Evolutionary conservation across 306 rosid species (phyloP).

Genomic region (Purshia tridentata): DNA sequence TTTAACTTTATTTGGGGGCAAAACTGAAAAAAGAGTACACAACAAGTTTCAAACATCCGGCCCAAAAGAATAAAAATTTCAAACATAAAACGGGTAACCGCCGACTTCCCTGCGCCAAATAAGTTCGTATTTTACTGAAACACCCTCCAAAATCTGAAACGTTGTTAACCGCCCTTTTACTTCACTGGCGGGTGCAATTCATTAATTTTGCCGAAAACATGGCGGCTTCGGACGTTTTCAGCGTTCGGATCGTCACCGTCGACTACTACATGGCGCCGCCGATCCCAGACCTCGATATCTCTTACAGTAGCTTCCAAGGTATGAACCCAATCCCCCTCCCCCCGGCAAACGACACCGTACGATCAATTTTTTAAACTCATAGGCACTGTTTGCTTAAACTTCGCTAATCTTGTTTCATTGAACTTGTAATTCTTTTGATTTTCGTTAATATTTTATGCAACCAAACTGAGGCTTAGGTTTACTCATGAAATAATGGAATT

Average conservation of each 20-base stretch:
- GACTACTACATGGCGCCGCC: slow-evolving; percentile 82
- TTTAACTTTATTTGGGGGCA: too few relatives aligned
- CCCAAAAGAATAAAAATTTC: background rate
- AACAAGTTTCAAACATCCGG: background rate
- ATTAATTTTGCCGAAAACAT: slow-evolving; percentile 23
- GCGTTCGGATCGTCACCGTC: slow-evolving; percentile 74
- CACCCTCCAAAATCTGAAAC: background rate
- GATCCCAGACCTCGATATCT: slow-evolving; percentile 58
- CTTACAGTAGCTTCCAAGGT: slow-evolving; percentile 91
- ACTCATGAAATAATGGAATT: background rate
- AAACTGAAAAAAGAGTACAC: background rate
- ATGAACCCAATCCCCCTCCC: background rate
- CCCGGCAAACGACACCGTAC: background rate
- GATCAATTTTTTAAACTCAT: background rate
- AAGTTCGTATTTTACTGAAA: too few relatives aligned
- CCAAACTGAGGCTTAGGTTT: background rate
- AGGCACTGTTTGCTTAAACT: background rate
- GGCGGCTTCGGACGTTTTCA: slow-evolving; percentile 46
- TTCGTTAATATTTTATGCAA: background rate
- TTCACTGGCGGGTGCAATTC: slow-evolving; percentile 1
- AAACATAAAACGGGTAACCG: slow-evolving; percentile 13
- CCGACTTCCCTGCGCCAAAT: slow-evolving; percentile 8
- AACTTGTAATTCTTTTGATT: background rate
- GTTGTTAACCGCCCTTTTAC: background rate
- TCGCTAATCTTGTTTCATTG: background rate